phyloP scores from a whole-genome alignment of 2,329 filamentous ascomycete genomes.

The Cyphellophora europaea region DNA sequence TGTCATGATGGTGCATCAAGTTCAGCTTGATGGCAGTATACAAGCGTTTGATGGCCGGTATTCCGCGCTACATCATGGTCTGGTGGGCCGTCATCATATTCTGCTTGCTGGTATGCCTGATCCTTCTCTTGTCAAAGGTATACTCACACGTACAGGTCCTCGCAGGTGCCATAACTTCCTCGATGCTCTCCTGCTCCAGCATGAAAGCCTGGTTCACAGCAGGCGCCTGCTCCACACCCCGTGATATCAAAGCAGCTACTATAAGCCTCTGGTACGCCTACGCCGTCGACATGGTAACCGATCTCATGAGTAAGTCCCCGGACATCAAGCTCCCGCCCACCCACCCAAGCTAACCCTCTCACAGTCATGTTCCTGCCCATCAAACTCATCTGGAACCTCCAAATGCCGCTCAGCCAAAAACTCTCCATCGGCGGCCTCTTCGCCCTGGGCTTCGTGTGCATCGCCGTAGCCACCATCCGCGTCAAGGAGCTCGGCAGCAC shows the following conservation, averaged over 20 bases:
- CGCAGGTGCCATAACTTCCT: conserved; percentile 27
- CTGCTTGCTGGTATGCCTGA: conserved; percentile 24
- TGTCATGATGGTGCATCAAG: conserved; percentile 24
- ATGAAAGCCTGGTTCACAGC: conserved; percentile 28
- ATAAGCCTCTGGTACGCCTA: conserved; percentile 6
- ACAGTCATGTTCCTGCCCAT: conserved; percentile 8
- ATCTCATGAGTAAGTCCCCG: too few relatives aligned
- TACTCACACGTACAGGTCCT: too few relatives aligned
- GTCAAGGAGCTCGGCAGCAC: conserved; percentile 4
- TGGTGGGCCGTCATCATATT: conserved; percentile 29
- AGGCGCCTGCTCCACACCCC: conserved; percentile 2
- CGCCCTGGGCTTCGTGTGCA: conserved; percentile 3
- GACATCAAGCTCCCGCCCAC: too few relatives aligned
- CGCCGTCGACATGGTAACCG: conserved; percentile 9
- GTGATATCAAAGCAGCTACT: background rate
- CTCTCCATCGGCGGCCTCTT: conserved; percentile 6
- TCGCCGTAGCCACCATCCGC: conserved; percentile 8
- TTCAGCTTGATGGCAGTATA: conserved; percentile 31
- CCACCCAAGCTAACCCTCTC: too few relatives aligned
- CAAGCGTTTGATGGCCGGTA: conserved; percentile 26
- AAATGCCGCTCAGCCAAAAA: conserved; percentile 5
- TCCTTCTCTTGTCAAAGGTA: too few relatives aligned
- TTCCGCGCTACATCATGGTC: conserved; percentile 23
- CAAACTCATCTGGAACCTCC: conserved; percentile 4
- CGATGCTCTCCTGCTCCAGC: conserved; percentile 24